These are phyloP conservation scores for Fusarium proliferatum DNA, from an alignment of 2,329 filamentous ascomycete species.

Conservation along the genomic window DNA sequence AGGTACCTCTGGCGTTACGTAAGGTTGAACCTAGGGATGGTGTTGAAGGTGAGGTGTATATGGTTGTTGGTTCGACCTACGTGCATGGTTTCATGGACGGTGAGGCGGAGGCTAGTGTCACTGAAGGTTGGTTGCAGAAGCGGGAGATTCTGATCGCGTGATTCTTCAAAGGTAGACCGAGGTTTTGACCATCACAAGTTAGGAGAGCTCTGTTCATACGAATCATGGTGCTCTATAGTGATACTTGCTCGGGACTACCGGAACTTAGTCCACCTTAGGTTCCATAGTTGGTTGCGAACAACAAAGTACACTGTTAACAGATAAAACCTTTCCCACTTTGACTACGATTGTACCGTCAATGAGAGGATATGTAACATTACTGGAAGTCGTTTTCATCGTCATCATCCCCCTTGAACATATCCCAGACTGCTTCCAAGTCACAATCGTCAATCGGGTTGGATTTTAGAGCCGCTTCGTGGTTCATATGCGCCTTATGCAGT, in stretches of 20 bases:
- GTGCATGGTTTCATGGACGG: slow-evolving; percentile 35
- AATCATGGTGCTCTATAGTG: too few species aligned
- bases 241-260: accelerated
- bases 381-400: accelerated
- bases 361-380: neutral
- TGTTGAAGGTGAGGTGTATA: neutral
- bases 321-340: neutral
- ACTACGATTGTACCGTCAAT: neutral
- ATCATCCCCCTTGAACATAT: neutral
- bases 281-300: too few species aligned
- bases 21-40: neutral
- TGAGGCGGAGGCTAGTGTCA: neutral
- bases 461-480: neutral
- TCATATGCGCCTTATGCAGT: neutral
- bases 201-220: neutral
- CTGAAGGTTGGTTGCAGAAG: slow-evolving; percentile 7
- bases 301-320: accelerated
- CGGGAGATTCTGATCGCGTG: slow-evolving; percentile 1
- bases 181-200: accelerated
- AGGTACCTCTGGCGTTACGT: slow-evolving; percentile 17
- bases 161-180: accelerated
- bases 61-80: slow-evolving; percentile 12
- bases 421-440: neutral
- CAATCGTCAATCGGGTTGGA: neutral
- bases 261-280: accelerated